Evolutionary conservation across 139 green algal genomes (phyloP).

Genomic region (Chlorella ohadii): DNA sequence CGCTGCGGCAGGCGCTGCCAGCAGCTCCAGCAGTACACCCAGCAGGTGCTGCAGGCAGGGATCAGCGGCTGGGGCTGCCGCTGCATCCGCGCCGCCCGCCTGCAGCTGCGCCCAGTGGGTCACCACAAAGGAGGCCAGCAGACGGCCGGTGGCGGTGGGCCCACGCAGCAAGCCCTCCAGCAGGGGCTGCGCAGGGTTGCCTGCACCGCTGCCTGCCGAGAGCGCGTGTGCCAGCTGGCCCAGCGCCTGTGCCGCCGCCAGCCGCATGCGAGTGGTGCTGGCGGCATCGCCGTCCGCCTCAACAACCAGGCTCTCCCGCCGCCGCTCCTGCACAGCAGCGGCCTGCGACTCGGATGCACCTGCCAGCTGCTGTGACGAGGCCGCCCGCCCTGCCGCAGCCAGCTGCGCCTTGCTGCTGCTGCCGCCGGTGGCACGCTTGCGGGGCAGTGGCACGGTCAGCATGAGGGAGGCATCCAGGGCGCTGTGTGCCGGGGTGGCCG

Average conservation of each 20-base stretch:
- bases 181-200: not conserved
- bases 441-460: conserved; percentile 14
- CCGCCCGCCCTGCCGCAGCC: not conserved
- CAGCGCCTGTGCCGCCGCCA: conserved; percentile 57
- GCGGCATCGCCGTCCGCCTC: conserved; percentile 42
- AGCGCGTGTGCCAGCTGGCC: conserved; percentile 46
- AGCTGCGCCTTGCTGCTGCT: conserved; percentile 12
- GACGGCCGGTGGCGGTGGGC: conserved; percentile 33
- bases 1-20: conserved; percentile 1
- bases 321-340: conserved; percentile 5
- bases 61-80: not conserved
- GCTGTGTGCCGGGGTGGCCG: conserved; percentile 42
- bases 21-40: conserved; percentile 22
- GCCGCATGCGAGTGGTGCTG: conserved; percentile 60
- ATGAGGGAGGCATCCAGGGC: conserved; percentile 32
- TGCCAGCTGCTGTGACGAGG: not conserved
- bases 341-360: not conserved
- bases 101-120: conserved; percentile 50
- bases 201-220: not conserved
- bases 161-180: conserved; percentile 22
- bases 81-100: not conserved
- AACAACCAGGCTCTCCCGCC: conserved; percentile 34
- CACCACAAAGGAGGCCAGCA: conserved; percentile 44
- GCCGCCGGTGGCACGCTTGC: not conserved
- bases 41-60: conserved; percentile 30